Conservation (phyloP, 768 basidiomycete species). For the Lentinula sp. region DNA sequence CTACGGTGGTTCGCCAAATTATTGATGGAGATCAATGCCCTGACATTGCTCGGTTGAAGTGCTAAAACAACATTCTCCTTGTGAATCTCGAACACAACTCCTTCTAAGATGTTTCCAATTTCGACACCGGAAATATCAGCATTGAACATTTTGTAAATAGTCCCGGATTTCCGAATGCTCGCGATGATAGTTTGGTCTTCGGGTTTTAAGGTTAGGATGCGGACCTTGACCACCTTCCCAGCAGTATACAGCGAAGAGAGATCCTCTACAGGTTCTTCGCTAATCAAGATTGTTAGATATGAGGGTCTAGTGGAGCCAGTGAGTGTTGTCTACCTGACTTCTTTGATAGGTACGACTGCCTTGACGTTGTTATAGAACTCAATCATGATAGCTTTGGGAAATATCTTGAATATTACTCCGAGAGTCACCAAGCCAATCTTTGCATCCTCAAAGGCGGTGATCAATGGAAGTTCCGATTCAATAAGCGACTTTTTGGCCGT, state of each 20-base stretch:
- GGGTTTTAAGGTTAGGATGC: conserved; percentile 59
- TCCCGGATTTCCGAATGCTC: conserved; percentile 76
- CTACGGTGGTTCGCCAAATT: conserved; percentile 79
- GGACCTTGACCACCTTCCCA: conserved; percentile 82
- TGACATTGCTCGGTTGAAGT: conserved; percentile 61
- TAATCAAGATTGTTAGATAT: conserved; percentile 22
- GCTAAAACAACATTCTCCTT: conserved; percentile 76
- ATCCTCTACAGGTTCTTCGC: conserved; percentile 57
- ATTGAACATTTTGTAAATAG: conserved; percentile 39
- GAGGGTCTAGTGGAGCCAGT: background rate
- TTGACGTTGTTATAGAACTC: conserved; percentile 90
- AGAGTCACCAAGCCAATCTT: conserved; percentile 67
- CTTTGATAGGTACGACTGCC: conserved; percentile 72
- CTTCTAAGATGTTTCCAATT: conserved; percentile 69
- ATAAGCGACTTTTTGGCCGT: conserved; percentile 91
- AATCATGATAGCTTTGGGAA: conserved; percentile 74
- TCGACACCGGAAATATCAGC: conserved; percentile 69
- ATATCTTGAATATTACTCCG: conserved; percentile 79
- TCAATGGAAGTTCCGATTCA: conserved; percentile 68
- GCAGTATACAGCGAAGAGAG: conserved; percentile 61
- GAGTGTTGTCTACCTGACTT: conserved; percentile 59
- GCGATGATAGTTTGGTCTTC: conserved; percentile 66
- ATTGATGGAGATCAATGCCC: conserved; percentile 81
- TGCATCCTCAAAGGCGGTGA: conserved; percentile 61
- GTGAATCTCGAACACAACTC: conserved; percentile 74